Evolutionary conservation across 805 yeast species (phyloP), one percentile per base, ranked within the genome.

Genomic region (Helenozyma baotianmanensis): DNA sequence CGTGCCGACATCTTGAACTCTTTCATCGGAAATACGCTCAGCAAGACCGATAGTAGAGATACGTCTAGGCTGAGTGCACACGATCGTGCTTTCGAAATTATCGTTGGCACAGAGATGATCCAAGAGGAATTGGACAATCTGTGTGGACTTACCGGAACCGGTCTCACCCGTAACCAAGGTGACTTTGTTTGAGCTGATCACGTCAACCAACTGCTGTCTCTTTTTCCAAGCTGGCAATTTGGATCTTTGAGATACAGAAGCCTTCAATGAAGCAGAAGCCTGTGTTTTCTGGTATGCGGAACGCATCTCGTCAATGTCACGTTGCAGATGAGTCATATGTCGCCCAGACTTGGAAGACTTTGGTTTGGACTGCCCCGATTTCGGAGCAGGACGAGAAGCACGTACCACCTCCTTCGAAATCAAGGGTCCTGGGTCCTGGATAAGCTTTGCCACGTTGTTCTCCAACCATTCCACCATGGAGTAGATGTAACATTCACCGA

Each of bases 61-160:
- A 68, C 97, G 80, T 58, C 98, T 74, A 2, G 98, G 98, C 57
- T 90, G 97, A 0, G 97, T 88, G 58, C 96, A 88, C 1, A 90
- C 63, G 4, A 90, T 82, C 24, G 69, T 72, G 3, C 82, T 70
- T 15, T 60, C 55, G 41, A 69, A 80, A 40, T 74, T 74, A 0
- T 72, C 72, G 9, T 58, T 52, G 0, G 59, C 28, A 30, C 74
- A 68, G 38, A 85, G 49, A 24, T 78, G 68, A 53, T 90, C 97
- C 12, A 90, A 60, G 14, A 90, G 64, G 45, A 88, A 90, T 54
- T 90, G 98, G 5, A 87, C 96, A 4, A 86, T 77, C 54, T 90
- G 98, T 0, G 98, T 90, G 1, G 96, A 86, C 52, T 90, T 90
- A 46, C 97, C 97, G 1, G 97, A 89, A 47, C 97, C 97, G 0